phyloP scores from a whole-genome alignment of 306 rosid species.

The Heteromeles arbutifolia region DNA sequence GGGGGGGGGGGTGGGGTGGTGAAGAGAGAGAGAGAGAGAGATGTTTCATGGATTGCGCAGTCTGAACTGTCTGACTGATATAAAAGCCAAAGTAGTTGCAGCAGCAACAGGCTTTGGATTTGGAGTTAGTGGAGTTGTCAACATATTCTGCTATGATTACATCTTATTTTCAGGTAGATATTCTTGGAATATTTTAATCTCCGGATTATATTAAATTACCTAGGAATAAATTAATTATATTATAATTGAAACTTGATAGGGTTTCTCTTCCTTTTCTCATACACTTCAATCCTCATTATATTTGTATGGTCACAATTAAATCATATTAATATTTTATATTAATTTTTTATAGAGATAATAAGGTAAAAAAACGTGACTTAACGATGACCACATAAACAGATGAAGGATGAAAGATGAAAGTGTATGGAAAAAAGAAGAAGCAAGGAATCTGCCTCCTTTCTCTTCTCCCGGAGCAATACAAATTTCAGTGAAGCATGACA shows the following conservation, averaged over 20 bases:
- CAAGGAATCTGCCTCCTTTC: too few species aligned
- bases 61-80: constrained; percentile 48
- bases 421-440: too few species aligned
- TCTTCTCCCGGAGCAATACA: constrained; percentile 24
- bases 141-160: constrained; percentile 35
- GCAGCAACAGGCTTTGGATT: constrained; percentile 12
- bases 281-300: too few species aligned
- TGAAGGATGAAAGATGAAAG: too few species aligned
- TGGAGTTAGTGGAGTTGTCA: constrained; percentile 40
- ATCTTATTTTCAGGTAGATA: constrained; percentile 40
- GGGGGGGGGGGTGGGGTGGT: too few species aligned
- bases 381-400: too few species aligned
- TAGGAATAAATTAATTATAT: constrained; percentile 21
- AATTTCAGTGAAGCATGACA: constrained; percentile 43
- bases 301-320: too few species aligned
- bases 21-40: constrained; percentile 32
- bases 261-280: constrained; percentile 11
- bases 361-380: too few species aligned
- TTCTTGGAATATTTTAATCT: constrained; percentile 23
- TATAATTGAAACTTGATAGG: neutral
- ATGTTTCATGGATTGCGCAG: constrained; percentile 60
- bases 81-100: constrained; percentile 30
- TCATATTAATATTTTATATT: too few species aligned
- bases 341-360: too few species aligned
- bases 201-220: constrained; percentile 16